phyloP scores from a whole-genome alignment of 2,329 filamentous ascomycete genomes.

The Calonectria naviculata region DNA sequence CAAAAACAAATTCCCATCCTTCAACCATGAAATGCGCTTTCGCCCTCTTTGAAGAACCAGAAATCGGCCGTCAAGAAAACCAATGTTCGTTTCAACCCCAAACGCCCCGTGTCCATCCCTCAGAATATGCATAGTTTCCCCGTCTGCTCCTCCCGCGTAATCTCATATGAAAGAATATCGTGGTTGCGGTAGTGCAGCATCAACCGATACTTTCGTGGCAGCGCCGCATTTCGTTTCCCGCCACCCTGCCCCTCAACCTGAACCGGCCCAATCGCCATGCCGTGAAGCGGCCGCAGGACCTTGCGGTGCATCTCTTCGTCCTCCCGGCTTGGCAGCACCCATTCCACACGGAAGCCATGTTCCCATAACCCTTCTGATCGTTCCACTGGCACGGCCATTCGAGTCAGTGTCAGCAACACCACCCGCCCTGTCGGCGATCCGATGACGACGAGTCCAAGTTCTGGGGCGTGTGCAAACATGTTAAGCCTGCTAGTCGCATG shows the following conservation, averaged over 20 bases:
- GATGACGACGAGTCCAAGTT: conserved; percentile 75
- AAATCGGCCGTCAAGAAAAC: not conserved
- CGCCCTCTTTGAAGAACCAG: conserved; percentile 16
- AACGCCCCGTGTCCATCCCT: conserved; percentile 22
- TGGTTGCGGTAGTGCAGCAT: conserved; percentile 80
- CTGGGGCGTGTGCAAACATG: conserved; percentile 73
- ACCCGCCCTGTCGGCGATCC: conserved; percentile 76
- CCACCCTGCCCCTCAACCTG: conserved; percentile 53
- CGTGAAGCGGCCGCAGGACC: conserved; percentile 67
- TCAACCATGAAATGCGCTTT: not conserved
- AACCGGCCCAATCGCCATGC: conserved; percentile 75
- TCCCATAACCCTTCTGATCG: conserved; percentile 41
- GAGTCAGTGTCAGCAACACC: conserved; percentile 68
- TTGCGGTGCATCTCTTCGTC: conserved; percentile 59
- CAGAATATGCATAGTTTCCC: conserved; percentile 50
- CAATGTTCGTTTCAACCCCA: not conserved
- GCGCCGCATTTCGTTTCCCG: conserved; percentile 27
- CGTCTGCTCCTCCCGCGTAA: conserved; percentile 58
- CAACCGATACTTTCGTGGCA: conserved; percentile 69
- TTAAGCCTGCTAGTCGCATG: conserved; percentile 58
- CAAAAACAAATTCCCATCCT: conserved; percentile 9
- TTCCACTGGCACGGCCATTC: conserved; percentile 40
- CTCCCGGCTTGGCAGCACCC: conserved; percentile 57
- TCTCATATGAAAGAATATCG: conserved; percentile 76
- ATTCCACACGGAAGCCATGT: conserved; percentile 65